phyloP scores from a whole-genome alignment of 495 filamentous ascomycete genomes.

The Penicillium pulvis region DNA sequence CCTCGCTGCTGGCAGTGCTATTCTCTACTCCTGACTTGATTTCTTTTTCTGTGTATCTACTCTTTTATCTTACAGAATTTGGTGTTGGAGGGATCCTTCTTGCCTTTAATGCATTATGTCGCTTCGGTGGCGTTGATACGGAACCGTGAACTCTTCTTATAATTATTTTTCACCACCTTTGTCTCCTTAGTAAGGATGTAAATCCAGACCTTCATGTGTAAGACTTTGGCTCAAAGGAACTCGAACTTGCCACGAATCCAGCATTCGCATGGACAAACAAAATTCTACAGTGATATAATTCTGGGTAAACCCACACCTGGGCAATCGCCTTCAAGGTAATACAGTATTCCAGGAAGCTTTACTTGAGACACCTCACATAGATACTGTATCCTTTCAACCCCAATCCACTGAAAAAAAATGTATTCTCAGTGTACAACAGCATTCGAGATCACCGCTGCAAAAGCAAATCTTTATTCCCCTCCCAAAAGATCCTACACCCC shows the following conservation, averaged over 20 bases:
- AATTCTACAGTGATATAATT: too few relatives aligned
- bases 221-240: too few relatives aligned
- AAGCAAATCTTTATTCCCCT: slow-evolving; percentile 66
- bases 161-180: not conserved
- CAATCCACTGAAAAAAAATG: not conserved
- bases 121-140: not conserved
- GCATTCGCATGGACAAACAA: too few relatives aligned
- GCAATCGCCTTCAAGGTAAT: too few relatives aligned
- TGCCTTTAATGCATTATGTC: slow-evolving; percentile 6
- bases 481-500: slow-evolving; percentile 83
- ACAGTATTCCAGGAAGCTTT: too few relatives aligned
- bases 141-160: not conserved
- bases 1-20: slow-evolving; percentile 12
- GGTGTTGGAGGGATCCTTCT: slow-evolving; percentile 14
- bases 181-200: not conserved
- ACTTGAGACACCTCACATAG: too few relatives aligned
- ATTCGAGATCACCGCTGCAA: slow-evolving; percentile 55
- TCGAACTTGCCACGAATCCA: too few relatives aligned
- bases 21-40: slow-evolving; percentile 13
- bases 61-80: slow-evolving; percentile 15
- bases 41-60: slow-evolving; percentile 20
- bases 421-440: not conserved
- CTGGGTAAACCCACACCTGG: too few relatives aligned
- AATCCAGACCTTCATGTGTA: too few relatives aligned
- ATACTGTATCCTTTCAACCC: not conserved